These are phyloP conservation scores for Aspergillus ochraceus DNA, from an alignment of 2,329 filamentous ascomycete genomes.

Conservation along the genomic window DNA sequence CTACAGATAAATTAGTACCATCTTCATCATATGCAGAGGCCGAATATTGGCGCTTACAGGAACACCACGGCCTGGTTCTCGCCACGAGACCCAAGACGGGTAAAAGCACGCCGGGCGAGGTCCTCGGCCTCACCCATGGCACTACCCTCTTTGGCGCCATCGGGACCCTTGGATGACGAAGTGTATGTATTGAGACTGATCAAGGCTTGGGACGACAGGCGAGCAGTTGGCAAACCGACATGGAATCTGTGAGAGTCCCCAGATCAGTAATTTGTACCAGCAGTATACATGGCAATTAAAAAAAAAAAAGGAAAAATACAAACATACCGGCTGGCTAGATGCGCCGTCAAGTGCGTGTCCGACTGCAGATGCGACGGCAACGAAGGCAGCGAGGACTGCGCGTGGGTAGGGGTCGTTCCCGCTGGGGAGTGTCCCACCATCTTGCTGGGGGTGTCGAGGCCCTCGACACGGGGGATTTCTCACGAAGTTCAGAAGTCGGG, in stretches of 20 bases:
- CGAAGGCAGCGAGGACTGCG: constrained; percentile 81
- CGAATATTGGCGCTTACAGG: constrained; percentile 63
- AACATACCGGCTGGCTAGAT: constrained; percentile 50
- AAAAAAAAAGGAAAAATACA: neutral
- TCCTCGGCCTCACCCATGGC: constrained; percentile 92
- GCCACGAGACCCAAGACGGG: constrained; percentile 79
- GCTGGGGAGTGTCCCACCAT: constrained; percentile 43
- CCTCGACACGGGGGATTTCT: constrained; percentile 5
- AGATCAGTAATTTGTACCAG: neutral
- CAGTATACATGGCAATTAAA: neutral
- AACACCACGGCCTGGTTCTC: constrained; percentile 95
- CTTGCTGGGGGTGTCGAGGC: constrained; percentile 15
- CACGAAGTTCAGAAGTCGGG: neutral
- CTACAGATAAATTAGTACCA: constrained; percentile 51
- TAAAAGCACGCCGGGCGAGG: constrained; percentile 80
- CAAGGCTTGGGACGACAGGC: constrained; percentile 85
- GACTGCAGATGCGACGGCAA: constrained; percentile 69
- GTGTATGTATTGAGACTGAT: constrained; percentile 95
- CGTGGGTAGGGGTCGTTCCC: constrained; percentile 59
- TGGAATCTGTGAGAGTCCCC: constrained; percentile 72
- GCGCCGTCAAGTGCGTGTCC: constrained; percentile 53
- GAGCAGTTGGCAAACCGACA: constrained; percentile 81
- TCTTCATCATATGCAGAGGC: neutral
- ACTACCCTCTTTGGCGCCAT: constrained; percentile 89
- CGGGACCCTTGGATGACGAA: constrained; percentile 79